Evolutionary conservation across 208 protist species (phyloP), one percentile per base, ranked within the genome.

Genomic region (Trypanosoma congolense): DNA sequence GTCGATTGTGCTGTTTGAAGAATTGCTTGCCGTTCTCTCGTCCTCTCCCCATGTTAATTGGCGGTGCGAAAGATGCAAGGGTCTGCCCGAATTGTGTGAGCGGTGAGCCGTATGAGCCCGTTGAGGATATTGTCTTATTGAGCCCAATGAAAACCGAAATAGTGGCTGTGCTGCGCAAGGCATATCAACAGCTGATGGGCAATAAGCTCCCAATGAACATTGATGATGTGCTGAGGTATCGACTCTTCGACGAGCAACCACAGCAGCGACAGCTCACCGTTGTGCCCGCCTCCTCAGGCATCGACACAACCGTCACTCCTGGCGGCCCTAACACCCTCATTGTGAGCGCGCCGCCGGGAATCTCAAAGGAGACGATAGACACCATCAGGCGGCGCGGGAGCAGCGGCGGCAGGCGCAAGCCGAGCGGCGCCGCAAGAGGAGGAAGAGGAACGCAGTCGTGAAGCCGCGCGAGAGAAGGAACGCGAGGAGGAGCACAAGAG

Each of bases 121-220:
- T 83, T 19, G 77, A 87, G 53, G 86, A 93, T 56, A 28, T 90
- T 12, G 73, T 93, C 33, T 47, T 93, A 28, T 47, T 75, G 16
- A 88, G 68, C 0, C 53, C 55, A 1, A 66, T 73, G 70, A 83
- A 78, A 50, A 90, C 82, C 6, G 86, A 93, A 49, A 65, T 93
- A 5, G 70, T 55, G 9, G 82, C 74, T 9, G 41, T 79, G 16
- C 56, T 90, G 28, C 71, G 75, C 35, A 57, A 61, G 31, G 49
- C 58, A 40, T 88, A 89, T 66, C 66, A 73, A 21, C 56, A 80
- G 52, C 55, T 67, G 44, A 93, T 88, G 77, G 70, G 70, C 60
- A 79, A 75, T 47, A 65, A 71, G 6, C 26, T 89, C 19, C 73
- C 80, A 0, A 21, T 89, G n/a, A 52, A 25, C 5, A 57, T 86